These are phyloP conservation scores for Cutaneotrichosporon spelunceum DNA, from an alignment of 1,284 basidiomycete genomes.

Conservation along the genomic window DNA sequence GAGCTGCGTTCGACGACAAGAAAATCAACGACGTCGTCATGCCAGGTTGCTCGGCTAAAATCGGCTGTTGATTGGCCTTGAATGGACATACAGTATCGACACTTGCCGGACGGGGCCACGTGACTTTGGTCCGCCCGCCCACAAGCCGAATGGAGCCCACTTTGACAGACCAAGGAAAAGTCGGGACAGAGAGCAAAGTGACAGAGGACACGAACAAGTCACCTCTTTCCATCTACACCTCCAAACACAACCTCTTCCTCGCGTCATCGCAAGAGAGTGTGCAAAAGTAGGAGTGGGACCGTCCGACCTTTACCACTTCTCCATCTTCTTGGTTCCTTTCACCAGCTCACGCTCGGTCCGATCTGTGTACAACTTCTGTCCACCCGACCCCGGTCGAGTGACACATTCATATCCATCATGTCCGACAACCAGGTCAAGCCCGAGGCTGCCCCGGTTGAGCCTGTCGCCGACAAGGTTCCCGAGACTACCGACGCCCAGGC, in stretches of 20 bases:
- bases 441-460: conserved; percentile 17
- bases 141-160: not conserved
- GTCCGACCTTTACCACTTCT: not conserved
- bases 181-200: not conserved
- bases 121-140: conserved; percentile 1
- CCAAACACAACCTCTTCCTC: not conserved
- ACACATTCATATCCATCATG: conserved; percentile 11
- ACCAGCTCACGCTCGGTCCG: not conserved
- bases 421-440: conserved; percentile 24
- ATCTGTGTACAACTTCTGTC: not conserved
- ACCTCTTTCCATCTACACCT: not conserved
- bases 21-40: not conserved
- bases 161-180: conserved; percentile 1
- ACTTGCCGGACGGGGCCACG: not conserved
- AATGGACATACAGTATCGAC: not conserved
- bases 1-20: not conserved
- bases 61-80: not conserved
- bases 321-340: not conserved
- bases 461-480: conserved; percentile 17
- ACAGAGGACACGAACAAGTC: not conserved
- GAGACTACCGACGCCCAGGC: conserved; percentile 15
- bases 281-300: conserved; percentile 1
- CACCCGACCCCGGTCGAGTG: not conserved
- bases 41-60: not conserved
- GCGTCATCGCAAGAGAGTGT: not conserved